Evolutionary conservation across 495 filamentous ascomycete genomes (phyloP), one percentile per base, ranked within the genome.

Genomic region (Chaetomidium leptoderma): DNA sequence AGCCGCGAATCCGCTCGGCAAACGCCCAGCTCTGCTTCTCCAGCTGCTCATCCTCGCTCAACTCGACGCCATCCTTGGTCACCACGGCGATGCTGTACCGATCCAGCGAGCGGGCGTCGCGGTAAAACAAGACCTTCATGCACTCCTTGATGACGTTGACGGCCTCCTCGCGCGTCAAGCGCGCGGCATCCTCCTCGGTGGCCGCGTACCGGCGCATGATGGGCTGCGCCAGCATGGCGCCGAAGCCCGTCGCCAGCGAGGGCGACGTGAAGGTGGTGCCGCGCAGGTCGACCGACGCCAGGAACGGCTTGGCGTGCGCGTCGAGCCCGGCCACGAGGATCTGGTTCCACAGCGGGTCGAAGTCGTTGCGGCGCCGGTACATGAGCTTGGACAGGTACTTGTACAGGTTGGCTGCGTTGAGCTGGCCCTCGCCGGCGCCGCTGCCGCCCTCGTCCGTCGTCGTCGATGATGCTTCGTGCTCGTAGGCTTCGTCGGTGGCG

Each of bases 81-180:
- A 98, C 81, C 27, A 96, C 80, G 14, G 92, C 92, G 70, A 98
- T 86, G 52, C 88, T 90, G 72, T 96, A 98, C 70, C 85, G 80
- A 73, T 97, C 90, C 70, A 91, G 72, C 78, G 89, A 93, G 66
- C 93, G 84, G 8, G 93, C 93, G 77, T 98, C 93, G 60, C 93
- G 82, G 78, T 98, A 98, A 78, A 91, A 98, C 55, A 98, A 80
- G 56, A 97, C 92, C 81, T 97, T 97, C 88, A 98, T 90, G 71
- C 90, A 95, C 73, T 96, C 88, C 76, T 86, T 86, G 56, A 97
- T 75, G 14, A 89, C 81, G 26, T 83, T 78, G 47, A 96, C 78
- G 40, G 93, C 93, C 71, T 87, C 69, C 65, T 97, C 92, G 65
- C 82, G 82, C 43, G 77, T 87, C 55, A 97, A 75, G 44, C 78